phyloP scores from a whole-genome alignment of 257 asterid genomes.

The Perilla frutescens region DNA sequence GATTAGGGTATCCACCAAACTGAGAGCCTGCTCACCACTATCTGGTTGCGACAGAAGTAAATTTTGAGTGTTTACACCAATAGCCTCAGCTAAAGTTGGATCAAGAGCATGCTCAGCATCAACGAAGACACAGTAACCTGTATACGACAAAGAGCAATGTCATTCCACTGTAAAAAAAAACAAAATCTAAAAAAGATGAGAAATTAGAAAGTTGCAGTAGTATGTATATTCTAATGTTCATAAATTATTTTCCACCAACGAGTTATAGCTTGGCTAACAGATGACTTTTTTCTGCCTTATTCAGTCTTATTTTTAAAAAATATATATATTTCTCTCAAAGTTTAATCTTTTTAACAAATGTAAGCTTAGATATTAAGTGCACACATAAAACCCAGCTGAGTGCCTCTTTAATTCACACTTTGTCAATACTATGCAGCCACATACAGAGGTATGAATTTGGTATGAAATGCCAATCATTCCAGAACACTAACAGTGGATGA shows the following conservation, averaged over 20 bases:
- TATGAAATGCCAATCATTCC: too few species aligned
- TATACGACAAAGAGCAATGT: conserved; percentile 19
- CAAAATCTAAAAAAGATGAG: neutral
- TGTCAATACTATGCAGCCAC: too few species aligned
- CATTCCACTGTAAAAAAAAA: neutral
- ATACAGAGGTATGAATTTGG: too few species aligned
- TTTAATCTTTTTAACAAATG: neutral
- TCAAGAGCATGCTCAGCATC: conserved; percentile 99
- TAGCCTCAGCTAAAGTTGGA: conserved; percentile 86
- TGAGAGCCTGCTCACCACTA: conserved; percentile 98
- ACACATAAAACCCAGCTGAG: neutral
- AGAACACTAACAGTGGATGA: too few species aligned
- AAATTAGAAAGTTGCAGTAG: neutral
- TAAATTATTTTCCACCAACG: neutral
- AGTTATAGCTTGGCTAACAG: neutral
- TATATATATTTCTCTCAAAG: neutral
- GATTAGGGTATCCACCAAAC: conserved; percentile 92
- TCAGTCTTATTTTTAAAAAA: neutral
- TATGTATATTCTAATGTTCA: neutral
- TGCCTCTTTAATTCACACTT: neutral
- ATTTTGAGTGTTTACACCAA: conserved; percentile 82
- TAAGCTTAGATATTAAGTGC: neutral
- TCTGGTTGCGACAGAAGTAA: conserved; percentile 98
- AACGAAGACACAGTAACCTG: conserved; percentile 91
- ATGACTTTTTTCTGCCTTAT: neutral